These are phyloP conservation scores for Penicillium sp. DNA, from an alignment of 2,329 filamentous ascomycete species.

Conservation along the genomic window DNA sequence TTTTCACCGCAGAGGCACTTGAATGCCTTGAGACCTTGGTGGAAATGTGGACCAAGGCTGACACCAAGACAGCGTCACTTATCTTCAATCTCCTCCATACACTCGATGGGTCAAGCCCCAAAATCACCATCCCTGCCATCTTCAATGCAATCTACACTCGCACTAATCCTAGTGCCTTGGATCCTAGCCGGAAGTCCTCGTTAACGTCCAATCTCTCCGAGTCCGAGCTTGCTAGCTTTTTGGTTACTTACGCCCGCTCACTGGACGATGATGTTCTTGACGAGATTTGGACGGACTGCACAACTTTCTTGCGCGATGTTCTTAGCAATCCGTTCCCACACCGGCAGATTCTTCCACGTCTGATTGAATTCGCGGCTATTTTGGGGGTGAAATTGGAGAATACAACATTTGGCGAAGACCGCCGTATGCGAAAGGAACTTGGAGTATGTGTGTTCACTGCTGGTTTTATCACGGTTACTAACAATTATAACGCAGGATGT, in stretches of 20 bases:
- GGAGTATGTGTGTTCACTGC: slow-evolving; percentile 59
- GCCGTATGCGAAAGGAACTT: slow-evolving; percentile 85
- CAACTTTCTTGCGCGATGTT: slow-evolving; percentile 83
- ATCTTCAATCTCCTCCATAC: slow-evolving; percentile 87
- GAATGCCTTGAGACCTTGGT: slow-evolving; percentile 92
- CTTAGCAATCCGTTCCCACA: slow-evolving; percentile 93
- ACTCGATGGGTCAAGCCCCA: slow-evolving; percentile 84
- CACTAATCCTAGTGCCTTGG: slow-evolving; percentile 78
- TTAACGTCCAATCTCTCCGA: slow-evolving; percentile 83
- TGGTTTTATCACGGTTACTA: slow-evolving; percentile 22
- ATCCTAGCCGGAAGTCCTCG: slow-evolving; percentile 78
- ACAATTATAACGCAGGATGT: slow-evolving; percentile 63
- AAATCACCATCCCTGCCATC: slow-evolving; percentile 86
- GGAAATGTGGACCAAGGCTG: slow-evolving; percentile 70
- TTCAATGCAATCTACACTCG: slow-evolving; percentile 97
- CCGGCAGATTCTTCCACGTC: slow-evolving; percentile 78
- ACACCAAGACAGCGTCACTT: slow-evolving; percentile 56
- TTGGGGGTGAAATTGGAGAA: slow-evolving; percentile 96
- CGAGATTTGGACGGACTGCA: slow-evolving; percentile 96
- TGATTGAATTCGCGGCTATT: slow-evolving; percentile 86
- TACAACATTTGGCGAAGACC: slow-evolving; percentile 93
- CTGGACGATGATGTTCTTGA: slow-evolving; percentile 97
- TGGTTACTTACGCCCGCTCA: slow-evolving; percentile 85
- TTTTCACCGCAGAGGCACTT: slow-evolving; percentile 87
- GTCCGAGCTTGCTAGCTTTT: slow-evolving; percentile 78